phyloP scores from a whole-genome alignment of 2,329 filamentous ascomycete genomes.

The Epichloe bromicola region DNA sequence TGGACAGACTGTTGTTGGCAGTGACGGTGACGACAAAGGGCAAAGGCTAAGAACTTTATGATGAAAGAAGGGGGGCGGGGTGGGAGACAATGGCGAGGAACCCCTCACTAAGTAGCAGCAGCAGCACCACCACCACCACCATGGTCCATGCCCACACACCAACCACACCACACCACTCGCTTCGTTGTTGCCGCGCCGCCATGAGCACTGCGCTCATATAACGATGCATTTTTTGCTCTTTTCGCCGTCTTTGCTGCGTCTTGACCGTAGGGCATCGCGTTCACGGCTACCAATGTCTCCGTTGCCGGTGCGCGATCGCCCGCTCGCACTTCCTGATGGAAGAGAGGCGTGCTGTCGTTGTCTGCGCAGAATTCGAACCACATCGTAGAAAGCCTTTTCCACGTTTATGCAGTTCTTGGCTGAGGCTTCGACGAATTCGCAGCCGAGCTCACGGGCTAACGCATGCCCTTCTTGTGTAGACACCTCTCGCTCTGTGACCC shows the following conservation, averaged over 20 bases:
- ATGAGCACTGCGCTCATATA: slow-evolving; percentile 20
- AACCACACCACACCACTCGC: background rate
- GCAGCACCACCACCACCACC: background rate
- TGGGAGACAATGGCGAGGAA: background rate
- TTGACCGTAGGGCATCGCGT: slow-evolving; percentile 16
- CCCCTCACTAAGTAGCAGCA: background rate
- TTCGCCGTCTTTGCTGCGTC: slow-evolving; percentile 23
- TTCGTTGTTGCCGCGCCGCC: background rate
- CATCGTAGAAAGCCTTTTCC: slow-evolving; percentile 96
- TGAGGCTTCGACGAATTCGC: slow-evolving; percentile 93
- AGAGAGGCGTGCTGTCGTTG: slow-evolving; percentile 52
- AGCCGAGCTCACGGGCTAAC: slow-evolving; percentile 79
- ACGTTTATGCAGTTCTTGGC: slow-evolving; percentile 98
- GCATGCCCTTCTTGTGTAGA: slow-evolving; percentile 93
- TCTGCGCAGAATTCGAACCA: slow-evolving; percentile 77
- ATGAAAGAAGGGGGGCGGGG: too few species aligned
- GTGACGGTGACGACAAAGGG: background rate
- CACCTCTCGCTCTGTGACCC: slow-evolving; percentile 89
- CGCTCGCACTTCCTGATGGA: slow-evolving; percentile 20
- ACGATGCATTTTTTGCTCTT: slow-evolving; percentile 26
- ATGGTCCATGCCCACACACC: too few species aligned
- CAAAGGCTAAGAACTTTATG: background rate
- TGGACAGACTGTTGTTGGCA: too few species aligned
- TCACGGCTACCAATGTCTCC: slow-evolving; percentile 22
- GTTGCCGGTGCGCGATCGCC: slow-evolving; percentile 26